Evolutionary conservation across 2,329 filamentous ascomycete genomes (phyloP), one percentile per base, ranked within the genome.

Genomic region (Cytospora mali): DNA sequence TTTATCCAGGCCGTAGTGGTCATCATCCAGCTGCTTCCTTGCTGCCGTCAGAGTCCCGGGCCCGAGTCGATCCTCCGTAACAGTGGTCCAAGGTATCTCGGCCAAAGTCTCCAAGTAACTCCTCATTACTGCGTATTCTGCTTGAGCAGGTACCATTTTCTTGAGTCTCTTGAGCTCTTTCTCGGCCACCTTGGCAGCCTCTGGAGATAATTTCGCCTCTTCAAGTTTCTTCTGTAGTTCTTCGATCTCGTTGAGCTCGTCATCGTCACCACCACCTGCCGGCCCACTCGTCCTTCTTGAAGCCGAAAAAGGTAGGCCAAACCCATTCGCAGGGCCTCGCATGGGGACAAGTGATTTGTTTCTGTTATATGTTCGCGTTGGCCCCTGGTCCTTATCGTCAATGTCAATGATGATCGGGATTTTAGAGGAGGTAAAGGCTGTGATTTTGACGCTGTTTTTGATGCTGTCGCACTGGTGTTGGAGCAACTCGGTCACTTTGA

Each of bases 81-180:
- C 81, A 67, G 88, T 87, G 2, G 89, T 86, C 95, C 95, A 99
- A 0, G 95, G 95, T 55, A 99, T 95, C 73, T 99, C 95, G 0
- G 92, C 85, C 62, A 99, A 79, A 14, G 93, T 98, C 76, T 99
- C 95, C 14, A 99, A 82, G 77, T 97, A 99, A 55, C 93, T 96
- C 67, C 94, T 83, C 68, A 91, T 92, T 14, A 99, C 94, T 66
- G 95, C 92, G 72, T 97, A 97, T 72, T 99, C 95, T 42, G 96
- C 94, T 73, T 98, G 95, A 56, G 92, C 92, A 0, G 95, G 93
- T 71, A 92, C 93, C 92, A 98, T 98, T 79, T 97, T 97, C 71
- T 91, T 91, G 66, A 99, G 78, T 25, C 95, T 84, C 71, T 92
- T 91, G 53, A 99, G 75, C 75, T 99, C 95, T 58, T 93, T 85